Evolutionary conservation across 2,329 filamentous ascomycete species (phyloP).

Genomic region (Nakataea oryzae): DNA sequence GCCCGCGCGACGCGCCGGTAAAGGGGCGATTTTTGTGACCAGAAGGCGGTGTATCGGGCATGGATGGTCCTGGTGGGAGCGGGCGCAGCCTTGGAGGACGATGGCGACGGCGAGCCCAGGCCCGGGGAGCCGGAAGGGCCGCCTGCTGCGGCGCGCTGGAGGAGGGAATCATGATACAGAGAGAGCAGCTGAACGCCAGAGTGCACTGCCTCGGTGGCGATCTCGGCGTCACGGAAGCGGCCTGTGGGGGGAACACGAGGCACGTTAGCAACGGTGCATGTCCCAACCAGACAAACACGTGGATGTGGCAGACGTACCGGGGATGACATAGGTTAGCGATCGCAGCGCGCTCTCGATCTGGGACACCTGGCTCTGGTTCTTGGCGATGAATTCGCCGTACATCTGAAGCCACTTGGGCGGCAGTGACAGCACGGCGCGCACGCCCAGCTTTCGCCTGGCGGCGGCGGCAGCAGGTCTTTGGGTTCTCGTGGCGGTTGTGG

Average conservation of each 20-base stretch:
- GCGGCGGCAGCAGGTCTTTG: background rate
- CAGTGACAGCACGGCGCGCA: constrained; percentile 33
- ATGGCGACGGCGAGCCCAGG: constrained; percentile 34
- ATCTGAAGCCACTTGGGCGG: constrained; percentile 57
- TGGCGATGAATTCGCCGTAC: constrained; percentile 87
- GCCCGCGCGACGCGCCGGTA: constrained; percentile 76
- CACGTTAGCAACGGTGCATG: background rate
- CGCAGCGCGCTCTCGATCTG: constrained; percentile 91
- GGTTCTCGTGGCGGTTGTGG: background rate
- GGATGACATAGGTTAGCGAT: constrained; percentile 91
- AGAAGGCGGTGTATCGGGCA: constrained; percentile 57
- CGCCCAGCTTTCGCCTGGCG: background rate
- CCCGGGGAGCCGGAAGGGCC: constrained; percentile 36
- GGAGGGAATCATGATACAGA: constrained; percentile 83
- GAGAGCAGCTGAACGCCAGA: constrained; percentile 83
- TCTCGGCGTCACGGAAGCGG: constrained; percentile 83
- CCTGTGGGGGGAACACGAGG: constrained; percentile 31
- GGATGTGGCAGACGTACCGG: constrained; percentile 44
- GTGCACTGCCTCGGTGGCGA: constrained; percentile 87
- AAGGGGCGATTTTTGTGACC: constrained; percentile 50
- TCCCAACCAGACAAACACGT: background rate
- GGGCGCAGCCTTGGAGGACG: constrained; percentile 9
- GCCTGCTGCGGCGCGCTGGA: constrained; percentile 56
- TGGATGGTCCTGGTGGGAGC: constrained; percentile 26
- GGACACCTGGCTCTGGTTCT: constrained; percentile 86